phyloP scores from a whole-genome alignment of 2,329 filamentous ascomycete genomes.

The Penicillium griseofulvum region DNA sequence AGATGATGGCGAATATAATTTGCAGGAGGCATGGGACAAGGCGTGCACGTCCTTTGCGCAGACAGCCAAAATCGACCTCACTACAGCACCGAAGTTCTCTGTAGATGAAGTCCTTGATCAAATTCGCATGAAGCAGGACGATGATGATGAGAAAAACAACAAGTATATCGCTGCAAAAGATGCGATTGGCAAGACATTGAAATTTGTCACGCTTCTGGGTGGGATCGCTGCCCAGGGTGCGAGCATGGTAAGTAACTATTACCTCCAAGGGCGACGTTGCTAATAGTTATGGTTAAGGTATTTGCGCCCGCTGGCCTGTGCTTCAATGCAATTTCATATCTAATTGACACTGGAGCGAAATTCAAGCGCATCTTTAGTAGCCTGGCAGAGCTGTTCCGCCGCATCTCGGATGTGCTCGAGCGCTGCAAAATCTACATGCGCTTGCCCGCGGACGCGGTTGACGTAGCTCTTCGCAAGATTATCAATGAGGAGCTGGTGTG shows the following conservation, averaged over 20 bases:
- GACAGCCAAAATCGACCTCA: constrained; percentile 19
- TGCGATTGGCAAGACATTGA: constrained; percentile 24
- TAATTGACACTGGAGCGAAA: constrained; percentile 26
- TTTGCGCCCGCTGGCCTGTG: constrained; percentile 29
- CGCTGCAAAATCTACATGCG: constrained; percentile 28
- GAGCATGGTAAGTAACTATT: constrained; percentile 21
- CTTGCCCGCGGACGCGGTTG: constrained; percentile 20
- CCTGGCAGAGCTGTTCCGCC: constrained; percentile 24
- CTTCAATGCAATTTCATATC: constrained; percentile 31
- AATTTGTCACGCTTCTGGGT: constrained; percentile 23
- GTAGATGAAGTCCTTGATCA: constrained; percentile 25
- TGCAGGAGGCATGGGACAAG: constrained; percentile 19
- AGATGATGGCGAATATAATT: constrained; percentile 12
- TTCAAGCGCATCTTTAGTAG: constrained; percentile 31
- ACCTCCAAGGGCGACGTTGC: not conserved
- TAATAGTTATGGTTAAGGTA: constrained; percentile 10
- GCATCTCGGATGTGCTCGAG: constrained; percentile 28
- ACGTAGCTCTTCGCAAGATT: constrained; percentile 24
- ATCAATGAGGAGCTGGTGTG: constrained; percentile 27
- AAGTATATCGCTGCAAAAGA: constrained; percentile 23
- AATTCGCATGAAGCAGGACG: constrained; percentile 20
- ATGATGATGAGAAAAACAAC: constrained; percentile 22
- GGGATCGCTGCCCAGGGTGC: constrained; percentile 25
- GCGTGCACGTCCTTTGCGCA: constrained; percentile 16
- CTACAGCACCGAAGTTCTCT: constrained; percentile 14